Conservation (phyloP, 345 rosid species). For the Corchorus olitorius region DNA sequence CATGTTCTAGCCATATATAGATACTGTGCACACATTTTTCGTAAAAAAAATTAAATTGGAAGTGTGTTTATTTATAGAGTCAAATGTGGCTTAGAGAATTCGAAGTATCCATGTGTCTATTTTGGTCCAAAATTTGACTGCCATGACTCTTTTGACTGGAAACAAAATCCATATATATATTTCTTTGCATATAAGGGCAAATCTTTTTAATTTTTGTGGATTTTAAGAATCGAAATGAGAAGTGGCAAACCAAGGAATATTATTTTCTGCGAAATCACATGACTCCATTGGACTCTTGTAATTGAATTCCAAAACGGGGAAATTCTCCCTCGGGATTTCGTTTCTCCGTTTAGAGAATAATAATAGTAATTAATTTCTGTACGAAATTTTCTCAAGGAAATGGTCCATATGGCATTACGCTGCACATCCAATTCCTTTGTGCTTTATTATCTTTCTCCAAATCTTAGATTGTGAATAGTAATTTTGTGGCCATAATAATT, state of each 20-base stretch:
- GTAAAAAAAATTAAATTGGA: background rate
- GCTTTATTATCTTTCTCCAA: too few relatives aligned
- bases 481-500: background rate
- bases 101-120: background rate
- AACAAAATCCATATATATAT: background rate
- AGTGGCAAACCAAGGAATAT: background rate
- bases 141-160: background rate
- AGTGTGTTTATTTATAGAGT: background rate
- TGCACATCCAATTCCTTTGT: too few relatives aligned
- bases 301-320: background rate
- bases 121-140: background rate
- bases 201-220: background rate
- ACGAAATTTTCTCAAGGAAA: background rate
- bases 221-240: background rate
- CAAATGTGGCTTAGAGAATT: background rate
- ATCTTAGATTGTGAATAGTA: background rate
- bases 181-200: background rate
- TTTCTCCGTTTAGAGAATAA: background rate
- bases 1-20: background rate
- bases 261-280: background rate
- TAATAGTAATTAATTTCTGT: too few relatives aligned
- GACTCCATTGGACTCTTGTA: background rate
- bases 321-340: background rate
- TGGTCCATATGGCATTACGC: background rate
- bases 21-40: too few relatives aligned